Evolutionary conservation across 139 green algal genomes (phyloP).

Genomic region (Marvania coccoides): DNA sequence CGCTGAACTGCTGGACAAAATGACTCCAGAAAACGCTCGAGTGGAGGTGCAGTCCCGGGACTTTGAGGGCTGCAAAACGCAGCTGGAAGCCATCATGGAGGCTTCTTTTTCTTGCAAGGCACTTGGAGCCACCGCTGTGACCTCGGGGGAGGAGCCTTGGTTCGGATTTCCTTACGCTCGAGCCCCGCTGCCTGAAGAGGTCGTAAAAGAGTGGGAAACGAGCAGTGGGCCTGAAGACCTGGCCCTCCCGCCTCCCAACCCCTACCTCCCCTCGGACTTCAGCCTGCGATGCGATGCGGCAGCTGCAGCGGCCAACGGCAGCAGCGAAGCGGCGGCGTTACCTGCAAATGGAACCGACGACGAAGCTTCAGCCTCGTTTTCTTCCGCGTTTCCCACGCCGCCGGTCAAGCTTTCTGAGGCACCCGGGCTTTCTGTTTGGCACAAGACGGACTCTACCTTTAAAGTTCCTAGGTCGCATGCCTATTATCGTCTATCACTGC

Average conservation of each 20-base stretch:
- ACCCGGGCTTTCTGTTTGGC: constrained; percentile 62
- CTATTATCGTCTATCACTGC: constrained; percentile 54
- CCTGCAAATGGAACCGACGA: neutral
- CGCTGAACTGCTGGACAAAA: constrained; percentile 31
- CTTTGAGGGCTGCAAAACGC: constrained; percentile 20
- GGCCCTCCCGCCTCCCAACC: constrained; percentile 68
- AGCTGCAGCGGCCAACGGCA: neutral
- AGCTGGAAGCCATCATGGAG: constrained; percentile 2
- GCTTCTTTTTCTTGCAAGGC: neutral
- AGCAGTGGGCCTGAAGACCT: constrained; percentile 36
- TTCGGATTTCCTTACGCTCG: constrained; percentile 42
- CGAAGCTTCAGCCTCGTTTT: neutral
- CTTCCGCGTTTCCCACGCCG: constrained; percentile 21
- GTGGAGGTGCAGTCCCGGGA: constrained; percentile 59
- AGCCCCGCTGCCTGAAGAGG: constrained; percentile 25
- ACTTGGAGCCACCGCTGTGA: neutral
- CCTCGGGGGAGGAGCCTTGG: constrained; percentile 57
- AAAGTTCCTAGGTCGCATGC: constrained; percentile 45
- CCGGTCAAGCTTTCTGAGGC: constrained; percentile 54
- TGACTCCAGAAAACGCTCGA: constrained; percentile 32
- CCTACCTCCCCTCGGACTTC: constrained; percentile 80
- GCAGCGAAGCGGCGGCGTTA: neutral
- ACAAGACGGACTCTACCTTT: constrained; percentile 75
- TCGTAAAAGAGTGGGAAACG: constrained; percentile 29
- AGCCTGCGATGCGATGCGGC: constrained; percentile 18